Conservation (phyloP, 2,329 filamentous ascomycete genomes). For the Exophiala alcalophila region DNA sequence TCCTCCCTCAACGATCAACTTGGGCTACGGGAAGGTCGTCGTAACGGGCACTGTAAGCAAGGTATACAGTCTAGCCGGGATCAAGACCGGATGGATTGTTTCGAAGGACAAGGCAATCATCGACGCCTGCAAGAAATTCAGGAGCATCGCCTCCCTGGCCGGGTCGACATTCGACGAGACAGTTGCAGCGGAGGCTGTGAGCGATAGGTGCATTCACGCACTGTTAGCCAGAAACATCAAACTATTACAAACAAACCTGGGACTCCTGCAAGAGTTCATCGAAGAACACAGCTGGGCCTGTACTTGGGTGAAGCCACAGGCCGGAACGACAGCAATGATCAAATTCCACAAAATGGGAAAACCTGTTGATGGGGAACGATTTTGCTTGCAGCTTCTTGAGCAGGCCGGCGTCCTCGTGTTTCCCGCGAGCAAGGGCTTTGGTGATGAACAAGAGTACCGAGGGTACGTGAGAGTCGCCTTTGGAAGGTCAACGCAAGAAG, state of each 20-base stretch:
- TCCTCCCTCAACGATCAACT: conserved; percentile 66
- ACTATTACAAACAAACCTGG: conserved; percentile 66
- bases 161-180: conserved; percentile 80
- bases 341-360: conserved; percentile 61
- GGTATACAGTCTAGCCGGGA: conserved; percentile 76
- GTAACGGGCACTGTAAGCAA: conserved; percentile 81
- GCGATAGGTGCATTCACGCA: conserved; percentile 59
- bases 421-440: conserved; percentile 73
- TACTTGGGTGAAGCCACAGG: conserved; percentile 70
- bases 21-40: conserved; percentile 69
- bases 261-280: conserved; percentile 65
- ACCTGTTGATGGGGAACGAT: conserved; percentile 67
- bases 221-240: conserved; percentile 62
- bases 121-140: conserved; percentile 59
- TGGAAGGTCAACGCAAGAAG: conserved; percentile 66
- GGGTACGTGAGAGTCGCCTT: conserved; percentile 78
- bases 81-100: conserved; percentile 80
- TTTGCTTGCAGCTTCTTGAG: conserved; percentile 66
- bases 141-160: conserved; percentile 83
- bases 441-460: conserved; percentile 61
- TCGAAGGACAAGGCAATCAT: conserved; percentile 62
- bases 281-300: conserved; percentile 61
- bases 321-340: conserved; percentile 77
- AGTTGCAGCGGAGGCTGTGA: conserved; percentile 72
- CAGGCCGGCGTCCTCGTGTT: conserved; percentile 71